Base-by-base conservation (phyloP, 2,329 filamentous ascomycete genomes). In the Hirsutella minnesotensis region DNA sequence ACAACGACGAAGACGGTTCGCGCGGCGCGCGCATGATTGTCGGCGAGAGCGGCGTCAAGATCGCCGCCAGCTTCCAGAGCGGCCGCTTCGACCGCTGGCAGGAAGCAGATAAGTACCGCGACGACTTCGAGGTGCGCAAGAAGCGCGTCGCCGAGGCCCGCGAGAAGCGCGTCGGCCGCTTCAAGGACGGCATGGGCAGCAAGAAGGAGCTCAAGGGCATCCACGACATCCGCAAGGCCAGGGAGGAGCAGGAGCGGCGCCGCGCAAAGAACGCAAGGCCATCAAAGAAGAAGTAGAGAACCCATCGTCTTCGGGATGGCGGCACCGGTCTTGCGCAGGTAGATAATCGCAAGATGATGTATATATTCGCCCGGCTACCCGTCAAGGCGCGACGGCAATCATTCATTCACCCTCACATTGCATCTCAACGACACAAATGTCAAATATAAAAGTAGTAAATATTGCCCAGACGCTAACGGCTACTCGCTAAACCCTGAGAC, bases 11-110 rank as follows among this genome's bases (percentile, higher is more conserved):
- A 53, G 94, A 98, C 65, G 92, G 92, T 33, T 94, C 70, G 53
- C 82, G 81, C 57, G 75, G 75, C 39, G 61, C 66, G 46, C 75
- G 74, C 57, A 81, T 95, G 67, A 82, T 95, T 44, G 75, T 78
- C 48, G 89, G 92, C 54, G 92, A 98, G 67, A 86, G 79, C 56
- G 92, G 92, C 43, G 86, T 90, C 68, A 96, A 95, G 70, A 95
- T 98, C 54, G 87, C 92, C 1, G 88, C 92, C 38, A 83, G 75
- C 46, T 96, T 98, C 77, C 82, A 90, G 58, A 89, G 83, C 61
- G 92, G 94, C 30, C 81, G 90, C 38, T 98, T 94, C 67, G 89
- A 96, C 59, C 78, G 75, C 50, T 98, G 92, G 94, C 84, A 82
- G 72, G 79, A 86, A 54, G 88, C 92, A 8, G 92, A 98, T 69